These are phyloP conservation scores for Tetrahymena borealis DNA, from an alignment of 73 alveolate species.

Conservation along the genomic window DNA sequence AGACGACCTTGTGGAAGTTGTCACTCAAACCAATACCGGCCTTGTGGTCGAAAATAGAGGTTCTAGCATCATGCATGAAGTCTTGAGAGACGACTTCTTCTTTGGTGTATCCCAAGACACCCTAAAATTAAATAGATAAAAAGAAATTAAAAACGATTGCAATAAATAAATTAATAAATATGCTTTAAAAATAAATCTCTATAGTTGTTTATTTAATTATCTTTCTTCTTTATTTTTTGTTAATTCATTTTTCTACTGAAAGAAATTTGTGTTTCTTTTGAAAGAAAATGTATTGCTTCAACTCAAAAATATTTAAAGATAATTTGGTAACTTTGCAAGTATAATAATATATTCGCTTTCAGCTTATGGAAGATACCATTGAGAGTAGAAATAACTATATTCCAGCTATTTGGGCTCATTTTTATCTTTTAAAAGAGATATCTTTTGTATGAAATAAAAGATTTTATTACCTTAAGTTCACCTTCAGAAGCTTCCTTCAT, in stretches of 20 bases:
- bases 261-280: no score
- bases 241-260: no score
- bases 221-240: background rate
- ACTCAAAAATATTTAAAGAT: background rate
- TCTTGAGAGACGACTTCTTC: conserved; percentile 91
- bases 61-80: conserved; percentile 68
- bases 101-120: conserved; percentile 87
- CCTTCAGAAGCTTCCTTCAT: conserved; percentile 89
- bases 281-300: background rate
- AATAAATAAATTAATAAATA: background rate
- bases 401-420: background rate
- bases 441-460: background rate
- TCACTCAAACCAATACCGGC: conserved; percentile 88
- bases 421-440: no score
- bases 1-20: conserved; percentile 83
- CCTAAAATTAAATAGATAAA: conserved; percentile 16
- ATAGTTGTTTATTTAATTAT: background rate
- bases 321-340: background rate
- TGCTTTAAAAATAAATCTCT: background rate
- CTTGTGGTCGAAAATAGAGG: conserved; percentile 84
- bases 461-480: conserved; percentile 43
- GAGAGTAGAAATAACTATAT: background rate
- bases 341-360: background rate
- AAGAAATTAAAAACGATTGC: background rate
- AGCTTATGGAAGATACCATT: background rate